Evolutionary conservation across 768 basidiomycete genomes (phyloP), one percentile per base, ranked within the genome.

Genomic region (Boletus edulis): DNA sequence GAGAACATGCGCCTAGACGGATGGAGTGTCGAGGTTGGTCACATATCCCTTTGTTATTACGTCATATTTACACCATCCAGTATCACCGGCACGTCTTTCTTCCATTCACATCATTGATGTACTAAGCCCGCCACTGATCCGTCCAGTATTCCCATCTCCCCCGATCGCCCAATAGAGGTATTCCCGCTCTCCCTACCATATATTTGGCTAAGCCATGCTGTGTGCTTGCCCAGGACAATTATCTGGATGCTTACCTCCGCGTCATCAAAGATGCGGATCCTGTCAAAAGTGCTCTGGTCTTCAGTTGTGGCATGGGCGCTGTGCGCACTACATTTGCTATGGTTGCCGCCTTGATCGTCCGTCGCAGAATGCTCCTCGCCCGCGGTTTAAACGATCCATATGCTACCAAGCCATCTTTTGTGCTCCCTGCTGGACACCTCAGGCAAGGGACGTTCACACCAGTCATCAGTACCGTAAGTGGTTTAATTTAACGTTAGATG

Each of bases 241-340:
- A 99, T 70, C 83, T 99, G 17, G 97, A 98, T 70, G 89, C 91
- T 1, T 99, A 98, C 68, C 77, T 95, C 18, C 80, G 78, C 4
- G 85, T 96, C 34, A 88, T 99, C 55, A 83, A 84, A 58, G 72
- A 80, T 38, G 82, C 88, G 0, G 91, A 96, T 62, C 95, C 96
- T 3, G 73, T 87, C 4, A 76, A 77, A 17, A 94, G 93, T 0
- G 85, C 89, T 0, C 76, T 98, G 18, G 89, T 98, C 5, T 98
- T 98, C 69, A 94, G 90, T 46, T 98, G 96, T 68, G 96, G 97
- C 32, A 94, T 96, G 85, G 97, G 97, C 43, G 93, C 92, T 3
- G 95, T 98, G 1, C 82, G 96, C 18, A 95, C 94, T 3, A 98
- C 95, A 0, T 98, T 97, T 66, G 94, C 92, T 4, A 98, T 98